Base-by-base conservation (phyloP, 176 grass and related monocot genomes). In the Oryza meyeriana region DNA sequence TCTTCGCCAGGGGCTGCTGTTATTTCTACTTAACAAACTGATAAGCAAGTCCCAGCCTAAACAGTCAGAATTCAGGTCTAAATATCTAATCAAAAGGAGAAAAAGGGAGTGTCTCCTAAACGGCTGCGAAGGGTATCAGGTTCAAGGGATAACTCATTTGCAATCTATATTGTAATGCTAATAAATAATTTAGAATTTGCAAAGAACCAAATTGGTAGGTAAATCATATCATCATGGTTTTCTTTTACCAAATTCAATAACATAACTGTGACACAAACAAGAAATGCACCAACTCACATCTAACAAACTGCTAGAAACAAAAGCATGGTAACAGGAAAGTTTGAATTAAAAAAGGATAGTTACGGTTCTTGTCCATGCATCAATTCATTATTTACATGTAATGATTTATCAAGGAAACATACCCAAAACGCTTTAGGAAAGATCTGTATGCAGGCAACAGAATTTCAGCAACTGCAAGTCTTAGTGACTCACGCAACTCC, bases 371-470 rank as follows among this genome's bases (percentile, higher is more conserved):
- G 22, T 70, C 66, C 20, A 79, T 55, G 24, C 14, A 52, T 59
- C 1, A 52, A 32, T 69, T 16, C 3, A n/a, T 4, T 73, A 3
- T 73, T 81, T 42, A 71, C 10, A 50, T 71, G 33, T 30, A 79
- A 87, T n/a, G 8, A 59, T 10, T 20, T 39, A 45, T 66, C 40
- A 67, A 58, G 57, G 55, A 80, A 42, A 77, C 84, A 90, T 99
- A 99, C 96, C 92, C 93, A 31, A 95, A 99, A 38, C 90, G 93
- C 52, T 92, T 93, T 45, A 92, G 75, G 83, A 93, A 99, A 34
- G 93, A 95, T 83, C 96, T 89, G 79, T 99, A 99, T 0, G 96
- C 93, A 25, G 96, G 93, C 57, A 98, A 81, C 76, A 98, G 83
- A 79, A 98, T 85, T 88, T 93, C 96, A 30, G 96, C 96, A 71